Percentiles rank a stretch among this genome's conserved stretches.
phyloP scores from a whole-genome alignment of 129 eudicot genomes.

The Saussurea involucrata region DNA sequence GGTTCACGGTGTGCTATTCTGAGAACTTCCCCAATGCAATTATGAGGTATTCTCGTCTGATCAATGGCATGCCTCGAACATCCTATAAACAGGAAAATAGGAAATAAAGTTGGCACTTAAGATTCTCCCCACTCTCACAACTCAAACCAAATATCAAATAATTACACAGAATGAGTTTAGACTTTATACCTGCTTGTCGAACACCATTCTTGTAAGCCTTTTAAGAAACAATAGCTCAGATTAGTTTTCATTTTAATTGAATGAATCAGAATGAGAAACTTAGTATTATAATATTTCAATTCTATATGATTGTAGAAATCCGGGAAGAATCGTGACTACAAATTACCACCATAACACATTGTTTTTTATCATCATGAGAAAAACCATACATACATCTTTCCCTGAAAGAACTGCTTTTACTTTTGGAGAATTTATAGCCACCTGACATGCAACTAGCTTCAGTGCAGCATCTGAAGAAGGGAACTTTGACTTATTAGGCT shows the following conservation, averaged over 20 bases:
- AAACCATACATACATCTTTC: conserved; percentile 48
- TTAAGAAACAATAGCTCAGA: conserved; percentile 19
- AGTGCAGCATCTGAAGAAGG: conserved; percentile 83
- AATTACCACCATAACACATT: conserved; percentile 22
- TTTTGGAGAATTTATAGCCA: conserved; percentile 65
- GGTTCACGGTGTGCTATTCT: conserved; percentile 31
- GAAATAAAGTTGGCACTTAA: conserved; percentile 5
- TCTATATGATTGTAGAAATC: not conserved
- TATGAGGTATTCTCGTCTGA: conserved; percentile 30
- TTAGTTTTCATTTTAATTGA: conserved; percentile 28
- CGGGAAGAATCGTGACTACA: conserved; percentile 1
- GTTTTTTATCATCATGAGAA: conserved; percentile 14
- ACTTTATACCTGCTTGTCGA: conserved; percentile 44
- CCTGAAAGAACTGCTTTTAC: conserved; percentile 49
- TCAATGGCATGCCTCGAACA: conserved; percentile 27
- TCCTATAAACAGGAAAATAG: conserved; percentile 29
- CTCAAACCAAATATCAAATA: not conserved
- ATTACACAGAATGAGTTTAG: not conserved
- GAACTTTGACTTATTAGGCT: conserved; percentile 66
- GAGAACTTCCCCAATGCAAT: conserved; percentile 65
- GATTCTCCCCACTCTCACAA: not conserved
- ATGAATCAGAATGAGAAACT: not conserved
- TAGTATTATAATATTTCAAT: not conserved
- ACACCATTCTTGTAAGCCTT: conserved; percentile 64
- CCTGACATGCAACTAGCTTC: conserved; percentile 71